These are phyloP conservation scores for Caryopteris hybrid DNA, from an alignment of 305 asterid genomes.

Conservation along the genomic window DNA sequence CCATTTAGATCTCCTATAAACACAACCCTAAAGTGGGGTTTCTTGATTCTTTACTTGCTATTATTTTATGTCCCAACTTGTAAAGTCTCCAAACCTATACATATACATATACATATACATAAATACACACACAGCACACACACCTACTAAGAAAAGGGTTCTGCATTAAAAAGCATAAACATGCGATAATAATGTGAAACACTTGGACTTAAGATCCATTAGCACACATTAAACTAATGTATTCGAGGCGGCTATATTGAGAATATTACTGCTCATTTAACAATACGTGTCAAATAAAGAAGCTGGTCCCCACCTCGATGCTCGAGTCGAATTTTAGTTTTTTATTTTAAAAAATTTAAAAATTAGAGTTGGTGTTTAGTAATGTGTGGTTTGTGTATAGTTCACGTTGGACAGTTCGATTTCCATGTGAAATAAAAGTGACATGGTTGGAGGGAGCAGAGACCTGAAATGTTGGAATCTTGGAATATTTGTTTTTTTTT, in stretches of 20 bases:
- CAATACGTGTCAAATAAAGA: conserved; percentile 25
- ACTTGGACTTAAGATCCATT: conserved; percentile 25
- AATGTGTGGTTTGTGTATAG: conserved; percentile 16
- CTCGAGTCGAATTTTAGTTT: conserved; percentile 22
- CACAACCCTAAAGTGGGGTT: background rate
- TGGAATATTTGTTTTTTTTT: background rate
- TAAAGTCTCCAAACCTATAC: no score
- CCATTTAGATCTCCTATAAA: conserved; percentile 20
- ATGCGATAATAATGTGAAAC: conserved; percentile 39
- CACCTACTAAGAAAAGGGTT: background rate
- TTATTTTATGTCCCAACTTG: conserved; percentile 1
- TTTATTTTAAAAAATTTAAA: background rate
- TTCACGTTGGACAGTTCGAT: conserved; percentile 31
- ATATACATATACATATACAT: no score
- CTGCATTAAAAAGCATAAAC: conserved; percentile 24
- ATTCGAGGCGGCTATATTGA: conserved; percentile 3
- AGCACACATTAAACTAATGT: background rate
- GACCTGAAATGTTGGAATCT: conserved; percentile 32
- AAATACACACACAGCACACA: no score
- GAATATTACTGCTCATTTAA: background rate
- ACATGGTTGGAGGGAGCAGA: conserved; percentile 37
- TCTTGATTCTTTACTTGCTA: background rate
- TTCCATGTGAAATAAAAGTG: conserved; percentile 36
- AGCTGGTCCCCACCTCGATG: conserved; percentile 48
- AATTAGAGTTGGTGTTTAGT: background rate